Evolutionary conservation across 2,329 filamentous ascomycete genomes (phyloP), one percentile per base, ranked within the genome.

Genomic region (Monosporascus ibericus): DNA sequence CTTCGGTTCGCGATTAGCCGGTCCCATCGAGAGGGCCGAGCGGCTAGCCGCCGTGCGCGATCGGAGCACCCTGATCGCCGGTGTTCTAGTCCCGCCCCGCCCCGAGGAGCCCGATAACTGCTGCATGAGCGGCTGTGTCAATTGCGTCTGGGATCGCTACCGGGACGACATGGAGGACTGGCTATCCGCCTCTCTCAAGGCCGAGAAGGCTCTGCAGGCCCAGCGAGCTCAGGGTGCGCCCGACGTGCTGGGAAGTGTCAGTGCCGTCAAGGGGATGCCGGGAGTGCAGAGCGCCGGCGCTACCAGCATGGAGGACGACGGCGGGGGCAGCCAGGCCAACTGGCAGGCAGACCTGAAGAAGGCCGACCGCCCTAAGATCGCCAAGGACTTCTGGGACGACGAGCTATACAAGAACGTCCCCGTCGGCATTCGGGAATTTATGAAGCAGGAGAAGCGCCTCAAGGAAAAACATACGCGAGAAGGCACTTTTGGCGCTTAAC

Each of bases 91-190:
- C 5, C 94, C 94, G 2, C 92, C 91, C 0, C 81, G 82, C 47
- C 94, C 94, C 1, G 79, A 84, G 47, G 92, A 99, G 71, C 94
- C 94, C 3, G 94, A 97, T 64, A 96, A 99, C 67, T 99, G 94
- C 78, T 99, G 94, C 72, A 99, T 99, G 94, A 94, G 89, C 65
- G 94, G 94, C 3, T 99, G 94, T 68, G 92, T 96, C 48, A 92
- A 97, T 69, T 99, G 94, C 69, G 94, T 97, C 3, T 97, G 92
- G 92, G 92, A 96, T 63, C 77, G 84, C 50, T 97, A 86, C 70
- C 81, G 92, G 8, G 92, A 99, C 60, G 94, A 97, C 49, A 79
- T 97, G 71, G 92, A 97, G 69, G 88, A 89, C 53, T 97, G 91
- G 90, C 87, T 85, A 4, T 73, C 75, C 15, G 80, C 84, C 53